Evolutionary conservation across 208 protist species (phyloP).

Genomic region (Crithidia fasciculata): DNA sequence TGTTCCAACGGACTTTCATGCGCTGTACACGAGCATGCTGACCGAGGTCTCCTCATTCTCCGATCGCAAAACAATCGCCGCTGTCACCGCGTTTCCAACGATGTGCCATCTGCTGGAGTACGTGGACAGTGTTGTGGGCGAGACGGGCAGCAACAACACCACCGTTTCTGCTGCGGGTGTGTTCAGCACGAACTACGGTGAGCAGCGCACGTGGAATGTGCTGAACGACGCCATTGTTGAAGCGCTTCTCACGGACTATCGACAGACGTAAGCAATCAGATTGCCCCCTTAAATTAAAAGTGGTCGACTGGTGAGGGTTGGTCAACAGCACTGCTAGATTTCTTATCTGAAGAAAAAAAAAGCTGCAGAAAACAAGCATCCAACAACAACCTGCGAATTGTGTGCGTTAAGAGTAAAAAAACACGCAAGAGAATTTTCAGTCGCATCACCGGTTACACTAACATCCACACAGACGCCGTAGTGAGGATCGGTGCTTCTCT

Average conservation of each 20-base stretch:
- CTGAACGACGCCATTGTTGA: conserved; percentile 43
- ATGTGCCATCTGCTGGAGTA: conserved; percentile 62
- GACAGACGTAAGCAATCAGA: not conserved
- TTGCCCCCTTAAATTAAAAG: too few species aligned
- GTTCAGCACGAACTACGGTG: conserved; percentile 44
- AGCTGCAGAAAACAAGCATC: conserved; percentile 9
- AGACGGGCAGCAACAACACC: not conserved
- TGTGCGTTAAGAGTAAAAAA: not conserved
- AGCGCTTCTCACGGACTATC: conserved; percentile 37
- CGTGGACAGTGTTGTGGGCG: conserved; percentile 33
- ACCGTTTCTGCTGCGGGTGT: conserved; percentile 7
- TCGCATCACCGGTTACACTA: too few species aligned
- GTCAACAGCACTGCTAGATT: too few species aligned
- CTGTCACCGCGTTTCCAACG: conserved; percentile 61
- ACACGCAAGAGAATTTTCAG: not conserved
- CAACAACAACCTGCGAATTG: not conserved
- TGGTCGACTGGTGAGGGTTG: too few species aligned
- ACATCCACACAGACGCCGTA: too few species aligned
- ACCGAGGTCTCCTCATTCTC: conserved; percentile 69
- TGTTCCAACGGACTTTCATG: conserved; percentile 72
- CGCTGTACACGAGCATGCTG: conserved; percentile 74
- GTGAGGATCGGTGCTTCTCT: too few species aligned
- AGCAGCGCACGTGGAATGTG: conserved; percentile 45
- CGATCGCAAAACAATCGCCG: conserved; percentile 55
- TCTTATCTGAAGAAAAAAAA: not conserved